Evolutionary conservation across 352 stramenopile species (phyloP).

Genomic region (Phytopythium mirpurense): DNA sequence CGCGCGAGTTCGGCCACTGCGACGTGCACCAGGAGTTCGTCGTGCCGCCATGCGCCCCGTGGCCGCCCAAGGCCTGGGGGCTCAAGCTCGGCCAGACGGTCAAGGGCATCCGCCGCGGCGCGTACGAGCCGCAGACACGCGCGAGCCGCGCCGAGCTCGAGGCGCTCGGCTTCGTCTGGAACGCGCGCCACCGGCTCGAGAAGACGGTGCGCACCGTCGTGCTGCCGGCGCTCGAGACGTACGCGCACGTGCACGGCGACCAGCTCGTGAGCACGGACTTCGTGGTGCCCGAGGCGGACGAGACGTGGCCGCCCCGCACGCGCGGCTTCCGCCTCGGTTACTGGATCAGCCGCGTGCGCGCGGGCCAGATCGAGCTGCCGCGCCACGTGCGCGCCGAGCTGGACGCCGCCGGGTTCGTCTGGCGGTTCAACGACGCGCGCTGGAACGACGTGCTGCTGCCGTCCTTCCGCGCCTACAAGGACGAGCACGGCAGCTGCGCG

Average conservation of each 20-base stretch:
- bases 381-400: slow-evolving; percentile 38
- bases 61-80: slow-evolving; percentile 79
- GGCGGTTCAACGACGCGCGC: slow-evolving; percentile 65
- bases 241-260: slow-evolving; percentile 34
- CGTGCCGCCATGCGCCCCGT: slow-evolving; percentile 67
- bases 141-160: slow-evolving; percentile 68
- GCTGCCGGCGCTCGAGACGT: slow-evolving; percentile 50
- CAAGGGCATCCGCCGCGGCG: slow-evolving; percentile 87
- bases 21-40: slow-evolving; percentile 91
- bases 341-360: slow-evolving; percentile 68
- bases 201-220: slow-evolving; percentile 49
- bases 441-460: slow-evolving; percentile 64
- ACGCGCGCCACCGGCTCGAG: slow-evolving; percentile 54
- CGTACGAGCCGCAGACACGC: slow-evolving; percentile 78
- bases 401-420: slow-evolving; percentile 62
- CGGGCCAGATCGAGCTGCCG: slow-evolving; percentile 35
- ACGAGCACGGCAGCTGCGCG: slow-evolving; percentile 48
- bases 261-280: slow-evolving; percentile 64
- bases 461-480: slow-evolving; percentile 54
- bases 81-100: slow-evolving; percentile 88
- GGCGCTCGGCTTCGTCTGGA: slow-evolving; percentile 92
- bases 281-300: slow-evolving; percentile 50
- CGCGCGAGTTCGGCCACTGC: slow-evolving; percentile 82
- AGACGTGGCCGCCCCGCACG: slow-evolving; percentile 44
- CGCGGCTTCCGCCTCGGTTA: slow-evolving; percentile 61